Evolutionary conservation across 495 filamentous ascomycete species (phyloP).

Genomic region (Aspergillus steynii): DNA sequence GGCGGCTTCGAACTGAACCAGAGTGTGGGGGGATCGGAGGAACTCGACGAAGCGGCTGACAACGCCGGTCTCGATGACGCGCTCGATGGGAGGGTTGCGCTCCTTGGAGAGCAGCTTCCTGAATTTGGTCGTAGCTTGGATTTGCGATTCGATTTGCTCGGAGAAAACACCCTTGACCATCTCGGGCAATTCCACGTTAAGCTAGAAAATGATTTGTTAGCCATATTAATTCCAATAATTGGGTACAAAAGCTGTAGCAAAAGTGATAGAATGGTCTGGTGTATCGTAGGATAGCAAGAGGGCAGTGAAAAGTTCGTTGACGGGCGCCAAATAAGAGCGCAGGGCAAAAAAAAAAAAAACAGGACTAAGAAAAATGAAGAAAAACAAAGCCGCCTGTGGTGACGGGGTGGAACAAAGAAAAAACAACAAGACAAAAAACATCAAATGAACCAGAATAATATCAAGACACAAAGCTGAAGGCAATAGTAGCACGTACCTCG

Average conservation of each 20-base stretch:
- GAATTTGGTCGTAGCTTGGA: conserved; percentile 99
- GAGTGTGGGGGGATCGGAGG: conserved; percentile 94
- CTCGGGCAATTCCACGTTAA: conserved; percentile 95
- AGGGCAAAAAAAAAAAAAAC: conserved; percentile 13
- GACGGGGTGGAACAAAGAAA: conserved; percentile 1
- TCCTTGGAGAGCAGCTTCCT: conserved; percentile 97
- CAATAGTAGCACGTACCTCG: conserved; percentile 70
- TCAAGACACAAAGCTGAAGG: conserved; percentile 6
- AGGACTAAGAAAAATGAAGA: neutral
- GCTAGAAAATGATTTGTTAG: conserved; percentile 58
- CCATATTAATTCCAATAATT: conserved; percentile 14
- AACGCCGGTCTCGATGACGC: conserved; percentile 98
- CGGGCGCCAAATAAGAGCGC: conserved; percentile 1
- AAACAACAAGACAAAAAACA: neutral
- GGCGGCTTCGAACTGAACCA: conserved; percentile 98
- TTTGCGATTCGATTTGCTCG: conserved; percentile 96
- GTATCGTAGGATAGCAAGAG: conserved; percentile 23
- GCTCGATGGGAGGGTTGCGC: conserved; percentile 98
- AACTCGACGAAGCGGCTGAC: conserved; percentile 98
- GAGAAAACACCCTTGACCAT: conserved; percentile 99
- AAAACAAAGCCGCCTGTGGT: conserved; percentile 3
- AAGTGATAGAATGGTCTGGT: conserved; percentile 17
- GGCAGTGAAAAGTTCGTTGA: conserved; percentile 40
- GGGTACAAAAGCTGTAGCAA: neutral
- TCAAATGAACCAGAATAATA: conserved; percentile 2